Conservation (phyloP, 2,329 filamentous ascomycete species). For the Ceratocystis variospora region DNA sequence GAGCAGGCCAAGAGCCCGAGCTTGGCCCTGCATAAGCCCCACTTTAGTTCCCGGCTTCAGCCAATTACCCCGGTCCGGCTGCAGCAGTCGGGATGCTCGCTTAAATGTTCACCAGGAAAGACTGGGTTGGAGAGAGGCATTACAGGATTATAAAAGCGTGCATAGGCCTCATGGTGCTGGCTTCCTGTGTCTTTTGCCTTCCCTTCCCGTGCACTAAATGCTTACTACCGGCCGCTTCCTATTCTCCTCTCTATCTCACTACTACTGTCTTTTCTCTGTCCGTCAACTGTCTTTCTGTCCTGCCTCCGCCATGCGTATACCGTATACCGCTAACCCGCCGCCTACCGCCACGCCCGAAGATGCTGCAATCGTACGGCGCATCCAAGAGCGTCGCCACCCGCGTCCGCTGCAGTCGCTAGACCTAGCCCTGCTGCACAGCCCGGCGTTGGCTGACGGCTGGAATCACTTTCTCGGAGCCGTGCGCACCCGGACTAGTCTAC, state of each 20-base stretch:
- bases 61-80: not conserved
- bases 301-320: constrained; percentile 45
- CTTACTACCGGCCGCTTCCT: not conserved
- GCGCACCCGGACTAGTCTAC: constrained; percentile 39
- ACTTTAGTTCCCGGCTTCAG: not conserved
- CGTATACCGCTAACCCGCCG: constrained; percentile 46
- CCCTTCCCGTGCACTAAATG: not conserved
- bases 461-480: constrained; percentile 54
- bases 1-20: not conserved
- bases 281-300: not conserved
- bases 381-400: constrained; percentile 50
- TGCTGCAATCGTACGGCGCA: constrained; percentile 46
- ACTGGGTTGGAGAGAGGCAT: not conserved
- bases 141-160: not conserved
- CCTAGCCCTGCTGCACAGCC: constrained; percentile 59
- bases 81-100: not conserved
- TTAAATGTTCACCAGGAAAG: constrained; percentile 8
- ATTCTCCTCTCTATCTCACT: not conserved
- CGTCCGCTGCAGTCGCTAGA: constrained; percentile 63
- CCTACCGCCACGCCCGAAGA: constrained; percentile 33
- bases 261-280: not conserved
- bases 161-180: not conserved
- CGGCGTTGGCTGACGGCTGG: constrained; percentile 62
- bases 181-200: not conserved
- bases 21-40: not conserved